Conservation (phyloP, 352 stramenopile genomes). For the Phytophthora boehmeriae region DNA sequence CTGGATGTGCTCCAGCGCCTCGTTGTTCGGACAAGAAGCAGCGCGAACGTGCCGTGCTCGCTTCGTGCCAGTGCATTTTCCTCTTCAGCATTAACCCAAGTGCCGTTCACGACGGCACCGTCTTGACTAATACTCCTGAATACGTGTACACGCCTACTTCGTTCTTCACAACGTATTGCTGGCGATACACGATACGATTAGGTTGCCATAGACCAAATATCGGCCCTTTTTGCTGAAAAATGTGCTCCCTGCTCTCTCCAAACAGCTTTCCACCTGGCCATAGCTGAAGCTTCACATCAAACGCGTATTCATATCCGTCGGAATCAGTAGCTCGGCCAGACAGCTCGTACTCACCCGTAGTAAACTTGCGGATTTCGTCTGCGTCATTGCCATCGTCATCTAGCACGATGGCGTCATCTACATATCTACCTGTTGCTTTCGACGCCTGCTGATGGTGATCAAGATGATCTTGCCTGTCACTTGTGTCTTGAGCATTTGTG, state of each 20-base stretch:
- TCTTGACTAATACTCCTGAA: constrained; percentile 39
- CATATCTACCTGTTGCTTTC: background rate
- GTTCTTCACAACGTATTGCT: constrained; percentile 67
- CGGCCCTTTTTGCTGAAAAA: constrained; percentile 57
- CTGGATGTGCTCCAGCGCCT: constrained; percentile 56
- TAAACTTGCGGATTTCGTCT: constrained; percentile 47
- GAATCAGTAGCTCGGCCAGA: constrained; percentile 66
- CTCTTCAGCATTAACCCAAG: background rate
- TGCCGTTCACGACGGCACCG: constrained; percentile 48
- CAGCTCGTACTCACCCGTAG: constrained; percentile 56
- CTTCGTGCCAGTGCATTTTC: constrained; percentile 32
- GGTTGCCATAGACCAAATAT: constrained; percentile 52
- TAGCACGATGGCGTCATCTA: constrained; percentile 8
- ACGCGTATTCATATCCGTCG: constrained; percentile 79
- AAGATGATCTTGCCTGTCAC: background rate
- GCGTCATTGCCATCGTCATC: constrained; percentile 37
- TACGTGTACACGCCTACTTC: constrained; percentile 59
- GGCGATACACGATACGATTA: constrained; percentile 41
- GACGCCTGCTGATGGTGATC: background rate
- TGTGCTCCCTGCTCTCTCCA: constrained; percentile 52
- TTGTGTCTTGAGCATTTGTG: background rate
- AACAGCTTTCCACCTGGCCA: constrained; percentile 36
- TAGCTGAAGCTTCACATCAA: constrained; percentile 56
- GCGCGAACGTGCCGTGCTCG: constrained; percentile 66
- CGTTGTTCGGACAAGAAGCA: constrained; percentile 44